Evolutionary conservation across 805 yeast species (phyloP).

Genomic region (Cyberlindnera saturnus): DNA sequence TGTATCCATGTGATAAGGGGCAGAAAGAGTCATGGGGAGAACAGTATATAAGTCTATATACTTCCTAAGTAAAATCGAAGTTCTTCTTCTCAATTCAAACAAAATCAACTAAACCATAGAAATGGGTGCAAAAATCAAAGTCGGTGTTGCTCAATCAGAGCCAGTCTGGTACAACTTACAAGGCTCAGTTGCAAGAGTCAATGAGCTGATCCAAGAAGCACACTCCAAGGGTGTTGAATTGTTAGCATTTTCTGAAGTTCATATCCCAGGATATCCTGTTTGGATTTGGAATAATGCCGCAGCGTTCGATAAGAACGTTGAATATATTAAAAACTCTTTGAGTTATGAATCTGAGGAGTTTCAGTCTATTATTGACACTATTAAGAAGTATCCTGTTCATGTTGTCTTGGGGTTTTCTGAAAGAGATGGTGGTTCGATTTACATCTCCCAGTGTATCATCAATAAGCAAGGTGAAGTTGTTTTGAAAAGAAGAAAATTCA

Average conservation of each 20-base stretch:
- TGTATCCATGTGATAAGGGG: too few species aligned
- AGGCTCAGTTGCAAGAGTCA: conserved; percentile 11
- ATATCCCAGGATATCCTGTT: conserved; percentile 12
- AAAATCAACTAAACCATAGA: neutral
- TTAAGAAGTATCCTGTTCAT: neutral
- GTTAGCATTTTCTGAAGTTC: conserved; percentile 19
- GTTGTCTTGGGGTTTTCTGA: conserved; percentile 10
- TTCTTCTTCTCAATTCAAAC: too few species aligned
- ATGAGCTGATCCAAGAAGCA: conserved; percentile 13
- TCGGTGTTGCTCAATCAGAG: conserved; percentile 19
- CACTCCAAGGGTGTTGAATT: conserved; percentile 12
- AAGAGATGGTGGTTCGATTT: conserved; percentile 14
- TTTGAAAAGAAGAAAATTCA: too few species aligned
- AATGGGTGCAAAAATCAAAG: conserved; percentile 2
- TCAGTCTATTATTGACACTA: too few species aligned
- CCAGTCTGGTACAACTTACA: conserved; percentile 14
- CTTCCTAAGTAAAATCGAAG: too few species aligned
- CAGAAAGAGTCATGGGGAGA: too few species aligned
- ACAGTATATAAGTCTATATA: too few species aligned
- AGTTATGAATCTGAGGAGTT: too few species aligned
- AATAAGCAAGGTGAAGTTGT: neutral
- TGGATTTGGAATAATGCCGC: conserved; percentile 6
- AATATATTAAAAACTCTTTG: conserved; percentile 4
- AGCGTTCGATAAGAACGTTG: conserved; percentile 3
- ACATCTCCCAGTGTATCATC: conserved; percentile 10